These are phyloP conservation scores for Chalciporus piperatus DNA, from an alignment of 768 basidiomycete species.

Conservation along the genomic window DNA sequence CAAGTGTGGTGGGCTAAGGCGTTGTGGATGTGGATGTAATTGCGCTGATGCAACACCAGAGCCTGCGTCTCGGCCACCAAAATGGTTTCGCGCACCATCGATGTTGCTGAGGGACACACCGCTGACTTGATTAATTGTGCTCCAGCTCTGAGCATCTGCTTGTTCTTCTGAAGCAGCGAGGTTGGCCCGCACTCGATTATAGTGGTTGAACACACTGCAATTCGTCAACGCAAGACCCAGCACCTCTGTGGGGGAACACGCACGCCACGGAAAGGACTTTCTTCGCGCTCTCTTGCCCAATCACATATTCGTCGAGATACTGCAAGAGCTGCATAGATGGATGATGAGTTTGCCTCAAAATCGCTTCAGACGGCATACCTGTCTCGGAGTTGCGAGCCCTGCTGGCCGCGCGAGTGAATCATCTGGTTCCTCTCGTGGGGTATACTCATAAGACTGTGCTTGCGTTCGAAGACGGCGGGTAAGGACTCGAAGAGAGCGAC, in stretches of 20 bases:
- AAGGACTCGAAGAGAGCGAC: slow-evolving; percentile 27
- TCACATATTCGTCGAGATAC: slow-evolving; percentile 85
- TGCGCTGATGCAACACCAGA: slow-evolving; percentile 53
- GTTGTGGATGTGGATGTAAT: slow-evolving; percentile 57
- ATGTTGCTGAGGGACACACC: slow-evolving; percentile 23
- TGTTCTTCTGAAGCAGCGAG: slow-evolving; percentile 47
- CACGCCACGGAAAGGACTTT: slow-evolving; percentile 93
- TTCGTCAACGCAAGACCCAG: slow-evolving; percentile 1
- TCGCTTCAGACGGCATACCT: slow-evolving; percentile 32
- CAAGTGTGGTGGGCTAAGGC: slow-evolving; percentile 32
- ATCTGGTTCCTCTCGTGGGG: slow-evolving; percentile 29
- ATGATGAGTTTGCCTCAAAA: slow-evolving; percentile 9
- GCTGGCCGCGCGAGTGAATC: slow-evolving; percentile 40
- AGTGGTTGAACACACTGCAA: slow-evolving; percentile 88
- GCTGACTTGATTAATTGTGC: slow-evolving; percentile 20
- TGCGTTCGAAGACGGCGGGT: slow-evolving; percentile 53
- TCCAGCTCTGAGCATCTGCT: slow-evolving; percentile 28
- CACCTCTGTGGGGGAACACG: slow-evolving; percentile 32
- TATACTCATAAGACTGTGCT: slow-evolving; percentile 46
- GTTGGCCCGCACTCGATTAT: slow-evolving; percentile 82
- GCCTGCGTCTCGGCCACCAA: slow-evolving; percentile 24
- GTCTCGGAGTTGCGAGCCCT: slow-evolving; percentile 57
- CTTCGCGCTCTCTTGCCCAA: slow-evolving; percentile 92
- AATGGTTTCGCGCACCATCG: background rate
- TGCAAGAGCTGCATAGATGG: slow-evolving; percentile 58